Evolutionary conservation across 2,329 filamentous ascomycete genomes (phyloP), one percentile per base, ranked within the genome.

Genomic region (Coniochaeta sp.): DNA sequence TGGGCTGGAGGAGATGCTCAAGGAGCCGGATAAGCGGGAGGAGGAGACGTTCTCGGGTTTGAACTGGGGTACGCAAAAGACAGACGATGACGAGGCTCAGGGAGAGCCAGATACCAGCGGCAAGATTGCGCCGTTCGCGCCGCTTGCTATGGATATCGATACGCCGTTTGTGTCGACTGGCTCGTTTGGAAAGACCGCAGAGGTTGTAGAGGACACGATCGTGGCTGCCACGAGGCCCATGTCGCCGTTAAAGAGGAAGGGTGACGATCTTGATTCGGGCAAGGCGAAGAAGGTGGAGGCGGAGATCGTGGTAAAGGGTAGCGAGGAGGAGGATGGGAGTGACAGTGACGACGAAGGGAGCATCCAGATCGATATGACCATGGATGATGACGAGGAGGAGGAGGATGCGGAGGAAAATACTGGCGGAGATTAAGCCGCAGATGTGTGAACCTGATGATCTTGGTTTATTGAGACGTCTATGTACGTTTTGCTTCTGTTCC

Each of bases 311-410:
- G 18, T 22, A 16, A 53, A 58, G 16, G 64, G 52, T n/a, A n/a
- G n/a, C 3, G 63, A 60, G 1, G 66, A 63, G 1, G 68, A 68
- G 4, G 72, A 68, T 1, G 73, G 72, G n/a, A 73, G 74, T 18
- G 71, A 73, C 26, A 72, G 72, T 13, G 70, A 72, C 28, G 72
- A 74, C 27, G 77, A 81, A 52, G 77, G 74, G 51, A 82, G 78
- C 53, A 74, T 82, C 12, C 76, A 82, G 63, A 66, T 82, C 52
- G 78, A 82, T 51, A 82, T 82, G 77, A 78, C 79, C 45, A 63
- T 83, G 9, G 79, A 82, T 9, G 76, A 77, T 14, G 73, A 76
- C 9, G 71, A 71, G 1, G 75, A 74, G 0, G 69, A 68, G 1
- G 65, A 61, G n/a, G 63, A 64, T 1, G 61, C 61, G 3, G 59